phyloP scores from a whole-genome alignment of 2,329 filamentous ascomycete genomes.

The Neonectria punicea region DNA sequence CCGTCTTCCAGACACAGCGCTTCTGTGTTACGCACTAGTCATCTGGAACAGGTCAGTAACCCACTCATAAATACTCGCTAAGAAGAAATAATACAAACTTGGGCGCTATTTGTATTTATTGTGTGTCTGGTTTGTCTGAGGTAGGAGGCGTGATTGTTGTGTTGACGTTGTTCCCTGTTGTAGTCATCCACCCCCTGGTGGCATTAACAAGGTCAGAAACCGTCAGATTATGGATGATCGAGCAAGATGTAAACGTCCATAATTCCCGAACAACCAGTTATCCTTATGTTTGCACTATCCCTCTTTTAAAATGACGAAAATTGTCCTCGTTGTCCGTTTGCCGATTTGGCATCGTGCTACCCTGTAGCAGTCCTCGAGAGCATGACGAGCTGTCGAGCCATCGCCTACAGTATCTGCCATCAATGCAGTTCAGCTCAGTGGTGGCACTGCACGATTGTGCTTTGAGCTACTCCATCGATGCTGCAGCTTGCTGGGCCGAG shows the following conservation, averaged over 20 bases:
- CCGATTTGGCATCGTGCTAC: background rate
- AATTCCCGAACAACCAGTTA: no score
- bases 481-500: background rate
- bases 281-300: background rate
- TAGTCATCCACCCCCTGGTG: no score
- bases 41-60: no score
- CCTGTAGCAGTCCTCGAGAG: background rate
- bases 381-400: background rate
- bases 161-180: no score
- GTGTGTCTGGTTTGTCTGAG: no score
- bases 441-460: background rate
- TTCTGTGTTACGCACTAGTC: no score
- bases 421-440: background rate
- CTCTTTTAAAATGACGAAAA: background rate
- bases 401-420: background rate
- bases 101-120: no score
- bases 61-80: no score
- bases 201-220: no score
- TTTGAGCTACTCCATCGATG: background rate
- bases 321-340: background rate
- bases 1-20: background rate
- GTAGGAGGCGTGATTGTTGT: no score
- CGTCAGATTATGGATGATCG: background rate
- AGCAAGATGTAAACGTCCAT: background rate
- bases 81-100: no score